Conservation (phyloP, 148 eudicot species). For the Euryodendron excelsum region DNA sequence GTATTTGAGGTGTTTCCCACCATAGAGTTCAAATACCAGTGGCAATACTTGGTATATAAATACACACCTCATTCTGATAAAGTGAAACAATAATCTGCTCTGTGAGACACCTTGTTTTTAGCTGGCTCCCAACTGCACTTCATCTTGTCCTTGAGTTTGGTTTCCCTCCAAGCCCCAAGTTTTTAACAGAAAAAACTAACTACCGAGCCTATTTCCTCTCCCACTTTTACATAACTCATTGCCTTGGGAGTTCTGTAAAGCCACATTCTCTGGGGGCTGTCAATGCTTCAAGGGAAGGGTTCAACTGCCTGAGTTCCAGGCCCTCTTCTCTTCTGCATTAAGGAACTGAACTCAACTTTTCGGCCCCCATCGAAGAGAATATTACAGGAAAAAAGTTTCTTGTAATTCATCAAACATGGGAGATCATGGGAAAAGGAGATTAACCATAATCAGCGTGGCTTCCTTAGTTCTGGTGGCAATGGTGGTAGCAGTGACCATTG, state of each 20-base stretch:
- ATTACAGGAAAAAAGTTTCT: background rate
- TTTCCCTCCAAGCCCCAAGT: conserved; percentile 9
- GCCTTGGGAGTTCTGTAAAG: background rate
- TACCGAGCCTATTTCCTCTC: background rate
- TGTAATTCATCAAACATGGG: background rate
- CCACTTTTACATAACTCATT: background rate
- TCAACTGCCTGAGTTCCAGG: background rate
- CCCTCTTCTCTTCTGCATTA: background rate
- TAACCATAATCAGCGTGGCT: conserved; percentile 11
- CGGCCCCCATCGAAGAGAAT: too few species aligned
- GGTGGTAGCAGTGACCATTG: conserved; percentile 46
- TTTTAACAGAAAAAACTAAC: conserved; percentile 7
- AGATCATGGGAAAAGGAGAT: conserved; percentile 7
- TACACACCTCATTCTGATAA: too few species aligned
- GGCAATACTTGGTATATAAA: too few species aligned
- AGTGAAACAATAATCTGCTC: too few species aligned
- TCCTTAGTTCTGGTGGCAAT: conserved; percentile 30
- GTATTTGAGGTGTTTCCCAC: too few species aligned
- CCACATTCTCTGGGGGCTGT: background rate
- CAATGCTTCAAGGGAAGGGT: conserved; percentile 1
- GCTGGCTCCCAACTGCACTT: too few species aligned
- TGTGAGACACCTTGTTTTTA: too few species aligned
- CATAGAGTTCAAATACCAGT: too few species aligned
- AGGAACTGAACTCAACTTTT: too few species aligned
- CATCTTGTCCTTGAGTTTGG: too few species aligned